phyloP scores from a whole-genome alignment of 192 early-diverging fungal genomes.

The Umbelopsis vinacea region DNA sequence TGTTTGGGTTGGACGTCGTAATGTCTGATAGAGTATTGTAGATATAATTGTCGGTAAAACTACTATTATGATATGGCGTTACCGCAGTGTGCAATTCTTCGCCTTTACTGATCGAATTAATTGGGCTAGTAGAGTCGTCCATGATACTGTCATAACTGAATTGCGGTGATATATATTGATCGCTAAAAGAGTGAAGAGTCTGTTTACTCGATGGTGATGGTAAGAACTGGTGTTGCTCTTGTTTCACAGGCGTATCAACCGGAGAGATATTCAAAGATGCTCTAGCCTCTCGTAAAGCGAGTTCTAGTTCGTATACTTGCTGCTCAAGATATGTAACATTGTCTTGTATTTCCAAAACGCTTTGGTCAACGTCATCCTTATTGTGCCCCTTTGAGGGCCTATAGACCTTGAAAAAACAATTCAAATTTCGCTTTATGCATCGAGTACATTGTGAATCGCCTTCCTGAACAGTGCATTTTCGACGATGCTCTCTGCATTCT shows the following conservation, averaged over 20 bases:
- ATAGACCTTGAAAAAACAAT: constrained; percentile 3
- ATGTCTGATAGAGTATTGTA: background rate
- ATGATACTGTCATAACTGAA: too few species aligned
- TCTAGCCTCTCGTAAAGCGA: constrained; percentile 2
- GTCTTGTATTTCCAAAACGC: background rate
- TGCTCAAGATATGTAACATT: background rate
- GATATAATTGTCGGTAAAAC: background rate
- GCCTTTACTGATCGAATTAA: too few species aligned
- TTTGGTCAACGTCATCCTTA: background rate
- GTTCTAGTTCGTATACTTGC: constrained; percentile 1
- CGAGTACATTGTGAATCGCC: background rate
- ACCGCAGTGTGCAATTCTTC: too few species aligned
- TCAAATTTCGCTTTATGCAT: background rate
- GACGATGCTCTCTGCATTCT: constrained; percentile 16
- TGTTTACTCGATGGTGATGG: too few species aligned
- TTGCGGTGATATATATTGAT: too few species aligned
- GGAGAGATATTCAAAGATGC: constrained; percentile 3
- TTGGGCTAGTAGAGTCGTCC: too few species aligned
- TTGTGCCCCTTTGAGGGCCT: background rate
- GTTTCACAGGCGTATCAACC: background rate
- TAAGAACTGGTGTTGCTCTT: background rate
- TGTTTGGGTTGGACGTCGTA: too few species aligned
- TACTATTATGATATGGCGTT: background rate
- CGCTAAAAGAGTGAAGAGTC: too few species aligned
- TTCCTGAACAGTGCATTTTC: background rate